Evolutionary conservation across 2,329 filamentous ascomycete genomes (phyloP), one percentile per base, ranked within the genome.

Genomic region (Hypoxylon sp.): DNA sequence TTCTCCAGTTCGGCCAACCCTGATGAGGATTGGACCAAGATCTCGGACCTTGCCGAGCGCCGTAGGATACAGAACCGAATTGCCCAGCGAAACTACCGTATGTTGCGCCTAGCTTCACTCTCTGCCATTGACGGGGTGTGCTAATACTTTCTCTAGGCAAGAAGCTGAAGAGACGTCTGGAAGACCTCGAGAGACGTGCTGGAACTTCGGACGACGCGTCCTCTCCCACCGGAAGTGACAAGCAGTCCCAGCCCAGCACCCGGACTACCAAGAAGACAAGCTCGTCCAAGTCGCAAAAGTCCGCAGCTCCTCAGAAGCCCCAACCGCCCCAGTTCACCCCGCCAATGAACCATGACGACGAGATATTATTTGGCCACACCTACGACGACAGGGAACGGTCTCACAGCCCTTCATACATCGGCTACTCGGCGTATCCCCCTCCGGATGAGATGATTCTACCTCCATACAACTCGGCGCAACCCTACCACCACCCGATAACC

Each of bases 21-120:
- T 59, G 94, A 97, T 77, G 95, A 98, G 82, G 95, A 98, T 83
- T 98, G 95, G 95, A 97, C 95, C 77, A 97, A 97, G 88, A 97
- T 98, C 78, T 97, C 95, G 62, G 95, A 98, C 80, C 90, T 98
- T 65, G 95, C 94, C 54, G 95, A 98, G 82, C 90, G 96, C 76
- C 87, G 94, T 75, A 88, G 94, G 77, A 97, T 97, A 83, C 94
- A 98, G 82, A 98, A 98, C 83, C 90, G 95, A 73, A 97, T 98
- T 85, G 95, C 95, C 72, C 95, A 98, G 82, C 91, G 94, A 75
- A 97, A 97, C 84, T 97, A 97, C 83, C 94, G 94, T 97, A 85
- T 39, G 79, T 80, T 65, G 57, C 62, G 16, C 50, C 41, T 32
- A 30, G 11, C 25, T 45, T 51, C n/a, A 29, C 21, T 30, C 16